Evolutionary conservation across 768 basidiomycete species (phyloP), one percentile per base, ranked within the genome.

Genomic region (Phanerochaete sordida): DNA sequence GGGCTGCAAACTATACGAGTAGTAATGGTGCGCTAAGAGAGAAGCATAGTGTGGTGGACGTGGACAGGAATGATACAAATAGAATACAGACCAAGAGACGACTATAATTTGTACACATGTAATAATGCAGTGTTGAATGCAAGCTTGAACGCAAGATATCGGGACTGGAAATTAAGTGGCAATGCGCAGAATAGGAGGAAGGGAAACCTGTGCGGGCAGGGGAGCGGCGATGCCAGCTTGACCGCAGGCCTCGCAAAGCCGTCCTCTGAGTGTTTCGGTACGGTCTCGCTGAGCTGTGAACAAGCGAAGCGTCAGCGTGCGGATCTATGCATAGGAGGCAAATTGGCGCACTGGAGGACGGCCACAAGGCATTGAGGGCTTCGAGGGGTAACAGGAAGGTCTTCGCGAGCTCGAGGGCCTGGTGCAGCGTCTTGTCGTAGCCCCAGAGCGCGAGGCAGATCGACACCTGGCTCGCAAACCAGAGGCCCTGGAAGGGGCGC

Each of bases 321-420:
- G n/a, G n/a, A n/a, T n/a, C n/a, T n/a, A n/a, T n/a, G n/a, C n/a
- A 2, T 6, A 21, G 23, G 13, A 6, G 31, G 16, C 21, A 19
- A 16, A 68, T 79, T 68, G n/a, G n/a, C n/a, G n/a, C 59, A 82
- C 81, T 73, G 48, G 73, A 73, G 54, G 79, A 82, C 2, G 87
- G 87, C 90, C 90, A 92, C 30, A 91, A 75, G 24, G 77, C 77
- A 64, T 86, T 88, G 70, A 90, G 77, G 16, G 83, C 81, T 57
- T 91, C 89, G 35, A 90, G 75, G 2, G 85, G 81, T 11, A 79
- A 67, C 27, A 90, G 74, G 58, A 91, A 82, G 0, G 79, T 76
- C 68, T 88, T 88, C 6, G 82, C 91, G 12, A 91, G 76, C 26
- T 86, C 80, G 30, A 92, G 70, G 9, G 88, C 87, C 31, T 81